Conservation (phyloP, 2,329 filamentous ascomycete species). For the Ilyonectria mors-panacis region DNA sequence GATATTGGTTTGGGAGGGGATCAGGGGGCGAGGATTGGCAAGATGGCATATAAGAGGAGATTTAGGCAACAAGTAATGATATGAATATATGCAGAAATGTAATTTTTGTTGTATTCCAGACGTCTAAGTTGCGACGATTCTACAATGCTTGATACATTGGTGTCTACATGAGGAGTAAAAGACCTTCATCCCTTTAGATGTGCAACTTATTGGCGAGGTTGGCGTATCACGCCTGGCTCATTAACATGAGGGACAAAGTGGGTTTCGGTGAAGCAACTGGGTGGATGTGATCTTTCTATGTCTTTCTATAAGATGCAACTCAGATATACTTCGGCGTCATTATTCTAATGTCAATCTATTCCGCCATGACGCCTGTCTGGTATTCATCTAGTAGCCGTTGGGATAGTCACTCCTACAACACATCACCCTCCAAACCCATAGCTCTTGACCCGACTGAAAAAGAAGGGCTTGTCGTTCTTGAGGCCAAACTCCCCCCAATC, state of each 20-base stretch:
- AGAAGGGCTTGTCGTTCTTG: constrained; percentile 75
- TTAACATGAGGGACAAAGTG: too few species aligned
- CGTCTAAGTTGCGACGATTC: background rate
- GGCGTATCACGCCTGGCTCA: background rate
- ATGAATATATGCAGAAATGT: constrained; percentile 28
- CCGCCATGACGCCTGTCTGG: background rate
- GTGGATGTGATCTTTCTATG: too few species aligned
- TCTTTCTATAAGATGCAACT: too few species aligned
- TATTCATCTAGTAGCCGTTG: background rate
- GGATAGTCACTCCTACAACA: background rate
- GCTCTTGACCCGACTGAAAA: constrained; percentile 77
- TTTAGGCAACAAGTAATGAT: constrained; percentile 23
- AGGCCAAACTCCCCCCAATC: constrained; percentile 88
- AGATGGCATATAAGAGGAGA: constrained; percentile 3
- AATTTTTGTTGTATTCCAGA: background rate
- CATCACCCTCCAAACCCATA: constrained; percentile 65
- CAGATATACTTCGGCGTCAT: background rate
- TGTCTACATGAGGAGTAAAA: background rate
- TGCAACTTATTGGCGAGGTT: background rate
- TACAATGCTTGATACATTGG: background rate
- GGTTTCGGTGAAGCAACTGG: too few species aligned
- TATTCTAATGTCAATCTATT: background rate
- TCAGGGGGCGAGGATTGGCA: constrained; percentile 6
- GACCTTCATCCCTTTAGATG: too few species aligned
- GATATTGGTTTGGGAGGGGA: constrained; percentile 18